Base-by-base conservation (phyloP, 1,139 yeast species). In the Candida sanyaensis region DNA sequence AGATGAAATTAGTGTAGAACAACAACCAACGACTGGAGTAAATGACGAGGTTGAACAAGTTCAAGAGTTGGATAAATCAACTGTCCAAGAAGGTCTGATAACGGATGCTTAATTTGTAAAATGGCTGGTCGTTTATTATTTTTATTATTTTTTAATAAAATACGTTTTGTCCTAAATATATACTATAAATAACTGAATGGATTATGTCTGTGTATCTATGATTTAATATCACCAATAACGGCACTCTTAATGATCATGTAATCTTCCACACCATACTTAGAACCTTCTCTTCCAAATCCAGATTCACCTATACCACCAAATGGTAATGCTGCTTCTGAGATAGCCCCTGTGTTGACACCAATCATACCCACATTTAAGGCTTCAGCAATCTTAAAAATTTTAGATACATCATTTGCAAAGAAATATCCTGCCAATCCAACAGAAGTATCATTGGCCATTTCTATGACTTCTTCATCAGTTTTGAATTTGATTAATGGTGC, bases 401-500 rank as follows among this genome's bases (percentile, higher is more conserved):
- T 81, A 49, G 77, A 66, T 48, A 86, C 66, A 46, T 71, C 67
- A 33, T 61, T 63, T 4, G 80, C 66, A 56, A 55, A 75, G 50
- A 75, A 70, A 56, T 75, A 75, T 1, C 79, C 79, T 4, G 80
- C 77, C 53, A 75, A 69, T 7, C 80, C 80, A 37, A 71, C 76
- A 0, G 66, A 68, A 11, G 85, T 80, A 54, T 79, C 78, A 65
- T 91, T 91, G 29, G 96, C 95, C 58, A 76, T 66, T 29, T 65
- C 67, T 33, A 91, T 65, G 10, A 84, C 97, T 60, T 89, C 89
- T 48, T 86, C 88, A 44, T 83, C 84, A 27, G 81, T 67, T 12
- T 74, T 71, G 64, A 90, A 86, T 52, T 80, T 78, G 54, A 87
- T 78, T 37, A 91, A 67, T 1, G 95, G 93, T 46, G 93, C 95